Evolutionary conservation across 495 filamentous ascomycete genomes (phyloP), one percentile per base, ranked within the genome.

Genomic region (Letharia columbiana): DNA sequence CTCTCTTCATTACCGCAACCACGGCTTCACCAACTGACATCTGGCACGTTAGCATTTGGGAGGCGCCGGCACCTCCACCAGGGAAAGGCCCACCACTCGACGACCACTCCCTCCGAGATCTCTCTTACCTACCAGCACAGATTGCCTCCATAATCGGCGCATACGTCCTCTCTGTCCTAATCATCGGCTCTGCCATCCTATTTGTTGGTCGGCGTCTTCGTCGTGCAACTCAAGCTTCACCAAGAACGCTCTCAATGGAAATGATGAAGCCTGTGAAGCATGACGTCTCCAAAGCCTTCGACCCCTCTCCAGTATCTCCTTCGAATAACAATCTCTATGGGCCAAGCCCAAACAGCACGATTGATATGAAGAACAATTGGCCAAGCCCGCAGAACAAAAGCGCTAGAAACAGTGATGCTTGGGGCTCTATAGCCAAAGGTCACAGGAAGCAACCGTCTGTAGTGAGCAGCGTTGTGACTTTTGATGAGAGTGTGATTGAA

Each of bases 61-160:
- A 80, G 70, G 77, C 76, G 63, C 84, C 84, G 15, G 78, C 86
- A 23, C 84, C 83, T 40, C 71, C 84, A 31, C 82, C 84, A 65
- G 81, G 84, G 68, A 75, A 86, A 72, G 84, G 82, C 2, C 80
- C 84, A 58, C 80, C 86, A 18, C 66, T 82, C 11, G 83, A 84
- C n/a, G 72, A 70, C 42, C 73, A 75, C 65, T 86, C 85, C 33
- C 66, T 82, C 52, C 78, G 84, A 64, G 81, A 92, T 70, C 78
- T 78, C 58, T 72, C 80, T 23, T 84, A 84, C 42, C 83, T 94
- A 12, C 89, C 88, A 20, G 83, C 83, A 37, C 85, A 94, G 75
- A 86, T 94, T 72, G 88, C 87, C 56, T 89, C 85, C 68, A 90
- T 96, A 65, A 84, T 89, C 45, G 90, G 85, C 62, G 87, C 88